Evolutionary conservation across 2,329 filamentous ascomycete genomes (phyloP).

Genomic region (Microsporum canis): DNA sequence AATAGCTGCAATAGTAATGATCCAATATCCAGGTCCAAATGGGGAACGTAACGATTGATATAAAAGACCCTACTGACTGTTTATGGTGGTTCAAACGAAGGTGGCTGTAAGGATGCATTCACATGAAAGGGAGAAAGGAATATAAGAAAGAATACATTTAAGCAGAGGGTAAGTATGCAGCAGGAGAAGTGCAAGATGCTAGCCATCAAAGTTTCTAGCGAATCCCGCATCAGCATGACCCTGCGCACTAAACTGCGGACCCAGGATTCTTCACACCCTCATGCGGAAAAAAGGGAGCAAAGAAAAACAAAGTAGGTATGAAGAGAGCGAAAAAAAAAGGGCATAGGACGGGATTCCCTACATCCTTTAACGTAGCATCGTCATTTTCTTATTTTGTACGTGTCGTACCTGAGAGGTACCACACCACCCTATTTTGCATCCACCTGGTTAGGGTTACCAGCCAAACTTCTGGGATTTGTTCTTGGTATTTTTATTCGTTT

Average conservation of each 20-base stretch:
- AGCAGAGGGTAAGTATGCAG: background rate
- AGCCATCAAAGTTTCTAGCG: background rate
- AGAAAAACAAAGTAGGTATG: background rate
- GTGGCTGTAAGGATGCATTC: background rate
- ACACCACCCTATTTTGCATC: background rate
- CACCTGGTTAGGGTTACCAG: background rate
- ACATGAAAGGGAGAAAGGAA: slow-evolving; percentile 11
- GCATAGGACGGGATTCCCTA: background rate
- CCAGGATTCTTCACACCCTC: slow-evolving; percentile 5
- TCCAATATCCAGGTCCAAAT: background rate
- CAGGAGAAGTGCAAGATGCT: slow-evolving; percentile 10
- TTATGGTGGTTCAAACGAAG: background rate
- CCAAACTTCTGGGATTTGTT: background rate
- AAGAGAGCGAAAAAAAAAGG: background rate
- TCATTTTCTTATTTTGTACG: background rate
- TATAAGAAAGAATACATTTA: slow-evolving; percentile 11
- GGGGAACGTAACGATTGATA: background rate
- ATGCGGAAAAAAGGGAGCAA: background rate
- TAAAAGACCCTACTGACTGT: background rate
- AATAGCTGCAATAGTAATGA: background rate
- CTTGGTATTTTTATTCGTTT: background rate
- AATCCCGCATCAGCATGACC: slow-evolving; percentile 2
- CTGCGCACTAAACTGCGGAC: background rate
- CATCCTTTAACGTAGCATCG: background rate
- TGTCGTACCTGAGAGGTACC: slow-evolving; percentile 6